These are phyloP conservation scores for Cyberlindnera xylosilytica DNA, from an alignment of 805 yeast genomes.

Conservation along the genomic window DNA sequence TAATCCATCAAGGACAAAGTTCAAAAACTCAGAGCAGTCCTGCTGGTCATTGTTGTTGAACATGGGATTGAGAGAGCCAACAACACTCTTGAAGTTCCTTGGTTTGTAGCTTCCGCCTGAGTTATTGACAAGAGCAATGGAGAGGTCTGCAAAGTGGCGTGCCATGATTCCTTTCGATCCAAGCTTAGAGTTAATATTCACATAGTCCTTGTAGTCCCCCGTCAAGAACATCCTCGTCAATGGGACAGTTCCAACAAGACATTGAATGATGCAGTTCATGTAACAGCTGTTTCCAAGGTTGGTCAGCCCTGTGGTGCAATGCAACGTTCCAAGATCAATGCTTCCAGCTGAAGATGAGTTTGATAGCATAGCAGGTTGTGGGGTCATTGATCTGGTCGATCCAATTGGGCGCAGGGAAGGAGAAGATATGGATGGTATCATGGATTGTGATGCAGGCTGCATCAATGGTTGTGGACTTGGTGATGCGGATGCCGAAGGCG, in stretches of 20 bases:
- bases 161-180: conserved; percentile 84
- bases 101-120: conserved; percentile 52
- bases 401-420: background rate
- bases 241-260: conserved; percentile 70
- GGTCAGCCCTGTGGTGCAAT: conserved; percentile 63
- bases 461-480: background rate
- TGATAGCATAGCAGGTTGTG: conserved; percentile 7
- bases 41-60: conserved; percentile 74
- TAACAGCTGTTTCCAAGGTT: conserved; percentile 92
- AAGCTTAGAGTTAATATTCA: conserved; percentile 67
- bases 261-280: conserved; percentile 88
- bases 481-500: background rate
- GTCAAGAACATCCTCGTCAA: conserved; percentile 59
- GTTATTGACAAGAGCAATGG: conserved; percentile 50
- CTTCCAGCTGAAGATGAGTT: no score
- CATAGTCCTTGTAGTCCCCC: conserved; percentile 59
- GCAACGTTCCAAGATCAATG: no score
- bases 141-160: conserved; percentile 58
- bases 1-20: conserved; percentile 67
- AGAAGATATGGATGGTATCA: background rate
- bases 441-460: background rate
- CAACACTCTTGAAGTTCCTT: conserved; percentile 55
- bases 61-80: conserved; percentile 63
- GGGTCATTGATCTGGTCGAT: conserved; percentile 5
- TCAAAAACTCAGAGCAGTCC: conserved; percentile 81